Percentiles rank a stretch among this genome's conserved stretches.
These are phyloP conservation scores for Dalbergia cochinchinensis DNA, from an alignment of 306 rosid genomes.

Conservation along the genomic window DNA sequence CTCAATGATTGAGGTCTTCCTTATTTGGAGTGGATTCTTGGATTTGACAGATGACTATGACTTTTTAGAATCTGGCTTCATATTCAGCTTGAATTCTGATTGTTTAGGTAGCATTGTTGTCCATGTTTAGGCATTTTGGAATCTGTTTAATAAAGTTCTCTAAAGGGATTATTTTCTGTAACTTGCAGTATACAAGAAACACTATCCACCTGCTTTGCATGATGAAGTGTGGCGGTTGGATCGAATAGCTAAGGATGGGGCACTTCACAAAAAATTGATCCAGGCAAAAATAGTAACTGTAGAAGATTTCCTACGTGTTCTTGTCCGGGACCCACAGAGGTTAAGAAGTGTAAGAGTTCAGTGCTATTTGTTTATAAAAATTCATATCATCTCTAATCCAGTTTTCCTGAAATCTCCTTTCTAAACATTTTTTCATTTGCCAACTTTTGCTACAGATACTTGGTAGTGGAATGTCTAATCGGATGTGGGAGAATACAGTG, in stretches of 20 bases:
- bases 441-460: slow-evolving; percentile 61
- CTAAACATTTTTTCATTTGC: slow-evolving; percentile 13
- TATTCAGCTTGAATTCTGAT: slow-evolving; percentile 3
- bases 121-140: background rate
- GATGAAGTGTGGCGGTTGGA: slow-evolving; percentile 96
- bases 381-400: slow-evolving; percentile 5
- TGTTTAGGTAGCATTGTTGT: background rate
- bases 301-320: slow-evolving; percentile 83
- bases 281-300: slow-evolving; percentile 67
- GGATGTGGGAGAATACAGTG: slow-evolving; percentile 94
- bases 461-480: slow-evolving; percentile 92
- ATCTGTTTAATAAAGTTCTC: slow-evolving; percentile 18
- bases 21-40: slow-evolving; percentile 1
- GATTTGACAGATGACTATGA: slow-evolving; percentile 26
- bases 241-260: slow-evolving; percentile 88
- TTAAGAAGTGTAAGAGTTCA: slow-evolving; percentile 76
- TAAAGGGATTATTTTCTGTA: slow-evolving; percentile 25
- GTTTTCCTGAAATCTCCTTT: background rate
- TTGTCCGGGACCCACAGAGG: slow-evolving; percentile 74
- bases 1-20: background rate
- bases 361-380: background rate
- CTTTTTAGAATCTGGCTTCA: background rate
- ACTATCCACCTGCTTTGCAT: slow-evolving; percentile 84
- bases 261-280: slow-evolving; percentile 78
- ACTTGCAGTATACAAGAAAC: slow-evolving; percentile 86